phyloP scores from a whole-genome alignment of 1,284 basidiomycete genomes.

The Rhodotorula sp. region DNA sequence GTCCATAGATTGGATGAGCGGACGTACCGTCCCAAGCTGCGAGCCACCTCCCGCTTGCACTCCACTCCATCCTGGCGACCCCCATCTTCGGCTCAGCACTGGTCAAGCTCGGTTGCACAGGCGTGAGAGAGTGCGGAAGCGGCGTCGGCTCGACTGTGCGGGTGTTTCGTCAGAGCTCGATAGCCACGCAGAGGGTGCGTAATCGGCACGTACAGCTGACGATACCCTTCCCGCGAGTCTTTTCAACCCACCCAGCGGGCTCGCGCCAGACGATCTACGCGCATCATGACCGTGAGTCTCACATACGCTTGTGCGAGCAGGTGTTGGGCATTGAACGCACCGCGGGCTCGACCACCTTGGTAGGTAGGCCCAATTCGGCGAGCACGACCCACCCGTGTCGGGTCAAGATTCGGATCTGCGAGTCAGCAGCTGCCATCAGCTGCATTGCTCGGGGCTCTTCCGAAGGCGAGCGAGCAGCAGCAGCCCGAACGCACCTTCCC shows the following conservation, averaged over 20 bases:
- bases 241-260: conserved; percentile 47
- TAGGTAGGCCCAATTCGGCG: conserved; percentile 9
- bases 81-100: conserved; percentile 40
- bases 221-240: conserved; percentile 47
- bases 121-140: conserved; percentile 38
- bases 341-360: background rate
- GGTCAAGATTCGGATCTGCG: conserved; percentile 30
- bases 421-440: background rate
- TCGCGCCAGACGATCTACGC: conserved; percentile 44
- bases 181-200: background rate
- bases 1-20: background rate
- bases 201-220: conserved; percentile 36
- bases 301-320: too few species aligned
- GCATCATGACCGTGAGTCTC: too few species aligned
- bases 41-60: conserved; percentile 41
- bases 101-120: conserved; percentile 27
- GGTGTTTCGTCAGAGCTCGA: background rate
- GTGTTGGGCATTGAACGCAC: background rate
- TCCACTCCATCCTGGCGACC: conserved; percentile 42
- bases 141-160: conserved; percentile 36
- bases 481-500: conserved; percentile 41
- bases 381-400: conserved; percentile 18
- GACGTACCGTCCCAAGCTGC: conserved; percentile 40
- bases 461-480: background rate
- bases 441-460: too few species aligned